Base-by-base conservation (phyloP, 2,329 filamentous ascomycete species). In the Colletotrichum acutatum region DNA sequence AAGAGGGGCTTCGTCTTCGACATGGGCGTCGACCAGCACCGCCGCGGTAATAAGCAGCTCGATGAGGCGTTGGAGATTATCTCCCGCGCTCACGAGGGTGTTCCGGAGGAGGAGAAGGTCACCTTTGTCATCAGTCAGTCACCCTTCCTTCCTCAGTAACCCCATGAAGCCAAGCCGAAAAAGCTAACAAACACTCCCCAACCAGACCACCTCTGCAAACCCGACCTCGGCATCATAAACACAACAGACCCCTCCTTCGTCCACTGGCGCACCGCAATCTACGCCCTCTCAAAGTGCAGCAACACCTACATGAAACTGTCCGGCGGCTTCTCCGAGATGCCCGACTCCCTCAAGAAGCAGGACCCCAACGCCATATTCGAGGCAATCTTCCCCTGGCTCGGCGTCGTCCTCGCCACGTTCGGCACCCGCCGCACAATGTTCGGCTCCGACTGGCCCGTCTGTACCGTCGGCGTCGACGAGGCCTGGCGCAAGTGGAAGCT, bases 371-470 rank as follows among this genome's bases (percentile, higher is more conserved):
- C 89, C 46, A 88, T 95, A 69, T 91, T 94, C 75, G 84, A 88
- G 74, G 87, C 87, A 53, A 86, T 94, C 24, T 86, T 88, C 71
- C 91, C 92, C 28, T 97, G 94, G 92, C 88, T 94, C 2, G 89
- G 91, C 73, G 89, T 92, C 65, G 84, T 95, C 0, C 89, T 97
- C 65, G 88, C 91, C 32, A 88, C 89, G 1, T 98, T 98, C 78
- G 91, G 93, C 1, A 84, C 93, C 0, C 80, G 85, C 26, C 88
- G 94, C 75, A 88, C 97, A 79, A 95, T 98, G 92, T 98, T 97
- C 82, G 95, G 93, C 28, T 95, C 93, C 75, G 95, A 98, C 82
- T 98, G 96, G 96, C 95, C 96, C 2, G 92, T 98, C 0, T 97
- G 95, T 83, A 95, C 94, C 74, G 84, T 94, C 42, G 78, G 81